These are phyloP conservation scores for Vanrija pseudolonga DNA, from an alignment of 1,284 basidiomycete species.

Conservation along the genomic window DNA sequence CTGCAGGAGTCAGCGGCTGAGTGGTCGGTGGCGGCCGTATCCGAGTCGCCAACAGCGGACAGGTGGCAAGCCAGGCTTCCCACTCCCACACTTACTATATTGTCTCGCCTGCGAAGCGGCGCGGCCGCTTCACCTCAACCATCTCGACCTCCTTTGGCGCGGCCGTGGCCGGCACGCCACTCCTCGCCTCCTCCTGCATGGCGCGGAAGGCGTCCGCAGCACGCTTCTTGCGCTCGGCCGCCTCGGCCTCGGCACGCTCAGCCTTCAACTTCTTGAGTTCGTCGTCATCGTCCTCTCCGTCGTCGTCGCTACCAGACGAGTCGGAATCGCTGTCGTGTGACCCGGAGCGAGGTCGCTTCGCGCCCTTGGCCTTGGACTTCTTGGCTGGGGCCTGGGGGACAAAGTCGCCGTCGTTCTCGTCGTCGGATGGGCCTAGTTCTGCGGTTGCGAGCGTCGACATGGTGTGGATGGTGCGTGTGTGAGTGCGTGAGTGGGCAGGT, in stretches of 20 bases:
- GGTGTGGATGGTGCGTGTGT: neutral
- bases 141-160: constrained; percentile 19
- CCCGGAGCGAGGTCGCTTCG: constrained; percentile 9
- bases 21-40: neutral
- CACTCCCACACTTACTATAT: constrained; percentile 34
- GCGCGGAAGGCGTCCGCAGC: constrained; percentile 13
- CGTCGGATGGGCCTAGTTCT: constrained; percentile 31
- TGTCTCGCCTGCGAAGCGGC: constrained; percentile 45
- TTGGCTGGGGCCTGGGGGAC: constrained; percentile 19
- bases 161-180: neutral
- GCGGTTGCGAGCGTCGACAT: constrained; percentile 44
- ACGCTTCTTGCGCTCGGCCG: constrained; percentile 7
- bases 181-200: constrained; percentile 9
- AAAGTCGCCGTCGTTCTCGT: constrained; percentile 36
- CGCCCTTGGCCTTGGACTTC: constrained; percentile 5
- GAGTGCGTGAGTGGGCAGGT: neutral
- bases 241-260: constrained; percentile 19
- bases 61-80: neutral
- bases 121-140: constrained; percentile 39
- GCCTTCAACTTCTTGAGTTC: constrained; percentile 23
- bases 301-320: constrained; percentile 9
- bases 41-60: no score
- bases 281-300: constrained; percentile 14
- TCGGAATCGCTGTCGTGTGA: constrained; percentile 12
- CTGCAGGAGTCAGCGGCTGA: constrained; percentile 23